phyloP scores from a whole-genome alignment of 208 protist species.

The Crithidia expoeki region DNA sequence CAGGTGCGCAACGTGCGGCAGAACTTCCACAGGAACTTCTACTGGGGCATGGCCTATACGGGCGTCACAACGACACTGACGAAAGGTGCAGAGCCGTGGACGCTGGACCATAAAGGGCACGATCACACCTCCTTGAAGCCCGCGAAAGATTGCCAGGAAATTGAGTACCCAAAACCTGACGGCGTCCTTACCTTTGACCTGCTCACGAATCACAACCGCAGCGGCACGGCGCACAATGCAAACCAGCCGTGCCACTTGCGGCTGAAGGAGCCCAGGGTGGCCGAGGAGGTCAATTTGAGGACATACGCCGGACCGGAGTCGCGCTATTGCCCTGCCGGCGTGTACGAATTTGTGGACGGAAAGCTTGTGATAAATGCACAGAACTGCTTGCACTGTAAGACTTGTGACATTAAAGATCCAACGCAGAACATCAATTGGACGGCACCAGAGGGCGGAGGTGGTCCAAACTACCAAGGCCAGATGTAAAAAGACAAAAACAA shows the following conservation, averaged over 20 bases:
- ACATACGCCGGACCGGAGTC: constrained; percentile 93
- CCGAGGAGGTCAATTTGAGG: constrained; percentile 87
- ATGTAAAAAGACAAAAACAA: constrained; percentile 50
- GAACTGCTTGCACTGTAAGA: constrained; percentile 99
- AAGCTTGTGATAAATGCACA: constrained; percentile 97
- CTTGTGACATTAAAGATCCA: constrained; percentile 98
- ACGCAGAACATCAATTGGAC: constrained; percentile 98
- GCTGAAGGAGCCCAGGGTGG: constrained; percentile 70
- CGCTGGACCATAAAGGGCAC: constrained; percentile 71
- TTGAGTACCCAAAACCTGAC: constrained; percentile 98
- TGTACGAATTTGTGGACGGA: constrained; percentile 95
- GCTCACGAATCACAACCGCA: constrained; percentile 94
- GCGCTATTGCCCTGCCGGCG: constrained; percentile 96
- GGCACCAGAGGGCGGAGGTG: constrained; percentile 93
- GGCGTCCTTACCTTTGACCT: constrained; percentile 96
- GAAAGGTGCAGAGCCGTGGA: constrained; percentile 91
- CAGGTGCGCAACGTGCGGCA: constrained; percentile 94
- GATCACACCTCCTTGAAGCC: constrained; percentile 84
- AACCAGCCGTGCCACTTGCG: constrained; percentile 96
- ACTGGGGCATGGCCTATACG: constrained; percentile 80
- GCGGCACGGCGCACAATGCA: constrained; percentile 96
- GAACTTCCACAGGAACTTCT: constrained; percentile 88
- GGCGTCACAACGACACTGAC: constrained; percentile 84
- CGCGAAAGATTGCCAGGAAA: constrained; percentile 73
- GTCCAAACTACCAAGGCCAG: constrained; percentile 83